Evolutionary conservation across 805 yeast species (phyloP).

Genomic region (Saccharomycopsis sp.): DNA sequence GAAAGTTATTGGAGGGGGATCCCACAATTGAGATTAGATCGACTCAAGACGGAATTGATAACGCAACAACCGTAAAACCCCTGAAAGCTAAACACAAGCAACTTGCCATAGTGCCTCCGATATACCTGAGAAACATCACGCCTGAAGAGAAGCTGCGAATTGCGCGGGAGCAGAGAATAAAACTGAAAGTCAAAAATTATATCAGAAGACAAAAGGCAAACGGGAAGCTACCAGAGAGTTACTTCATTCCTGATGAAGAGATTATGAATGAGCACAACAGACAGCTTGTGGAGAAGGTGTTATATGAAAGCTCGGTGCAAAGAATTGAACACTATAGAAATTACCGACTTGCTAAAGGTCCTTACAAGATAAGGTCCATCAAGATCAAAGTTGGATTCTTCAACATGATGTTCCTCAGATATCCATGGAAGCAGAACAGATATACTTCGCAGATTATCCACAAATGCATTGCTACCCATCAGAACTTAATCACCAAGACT

Average conservation of each 20-base stretch:
- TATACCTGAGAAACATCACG: background rate
- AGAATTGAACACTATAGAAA: background rate
- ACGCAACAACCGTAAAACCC: background rate
- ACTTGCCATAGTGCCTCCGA: background rate
- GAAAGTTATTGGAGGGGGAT: background rate
- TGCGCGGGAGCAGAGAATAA: background rate
- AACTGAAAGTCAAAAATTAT: background rate
- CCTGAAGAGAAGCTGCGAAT: background rate
- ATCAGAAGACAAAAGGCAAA: background rate
- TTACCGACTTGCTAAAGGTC: constrained; percentile 5
- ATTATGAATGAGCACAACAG: background rate
- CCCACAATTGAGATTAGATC: background rate
- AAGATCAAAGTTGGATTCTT: background rate
- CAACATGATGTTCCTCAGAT: background rate
- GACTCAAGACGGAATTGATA: background rate
- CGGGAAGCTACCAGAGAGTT: background rate
- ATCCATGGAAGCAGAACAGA: constrained; percentile 3
- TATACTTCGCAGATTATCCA: background rate
- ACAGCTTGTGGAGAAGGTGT: background rate
- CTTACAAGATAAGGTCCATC: constrained; percentile 5
- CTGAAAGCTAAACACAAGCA: background rate
- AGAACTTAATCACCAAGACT: background rate
- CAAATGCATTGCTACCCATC: background rate
- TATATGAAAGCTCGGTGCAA: background rate
- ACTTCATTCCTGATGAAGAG: background rate